phyloP scores from a whole-genome alignment of 2,329 filamentous ascomycete species.

The Aspergillus luchuensis region DNA sequence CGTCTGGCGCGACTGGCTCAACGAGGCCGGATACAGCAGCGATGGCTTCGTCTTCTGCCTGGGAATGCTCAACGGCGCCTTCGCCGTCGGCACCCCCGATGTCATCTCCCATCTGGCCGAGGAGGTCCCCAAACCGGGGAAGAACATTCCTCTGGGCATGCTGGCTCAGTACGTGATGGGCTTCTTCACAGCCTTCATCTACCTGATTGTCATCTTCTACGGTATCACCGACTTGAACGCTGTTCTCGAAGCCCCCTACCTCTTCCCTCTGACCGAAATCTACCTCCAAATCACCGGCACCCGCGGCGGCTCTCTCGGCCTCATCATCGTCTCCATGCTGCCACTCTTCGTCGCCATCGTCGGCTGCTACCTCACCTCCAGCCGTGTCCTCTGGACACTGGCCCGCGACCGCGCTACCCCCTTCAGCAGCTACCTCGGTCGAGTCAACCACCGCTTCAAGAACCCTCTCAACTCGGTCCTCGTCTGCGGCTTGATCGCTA shows the following conservation, averaged over 20 bases:
- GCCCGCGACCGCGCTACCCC: conserved; percentile 62
- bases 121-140: conserved; percentile 54
- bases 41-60: conserved; percentile 65
- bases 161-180: conserved; percentile 47
- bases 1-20: conserved; percentile 60
- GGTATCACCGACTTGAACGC: conserved; percentile 39
- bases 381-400: conserved; percentile 57
- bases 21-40: conserved; percentile 43
- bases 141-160: conserved; percentile 48
- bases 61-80: conserved; percentile 71
- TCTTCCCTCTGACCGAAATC: conserved; percentile 45
- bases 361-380: conserved; percentile 58
- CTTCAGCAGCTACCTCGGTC: conserved; percentile 51
- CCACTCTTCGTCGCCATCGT: conserved; percentile 51
- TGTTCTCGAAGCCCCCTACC: conserved; percentile 25
- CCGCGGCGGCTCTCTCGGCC: conserved; percentile 52
- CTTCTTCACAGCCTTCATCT: conserved; percentile 45
- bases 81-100: conserved; percentile 66
- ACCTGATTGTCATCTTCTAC: conserved; percentile 50
- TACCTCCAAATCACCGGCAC: conserved; percentile 48
- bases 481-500: conserved; percentile 51
- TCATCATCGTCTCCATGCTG: conserved; percentile 55
- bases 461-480: conserved; percentile 59
- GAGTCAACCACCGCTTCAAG: conserved; percentile 53
- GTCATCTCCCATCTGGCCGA: conserved; percentile 66